Base-by-base conservation (phyloP, 1,139 yeast genomes). In the Debaryomyces coudertii region DNA sequence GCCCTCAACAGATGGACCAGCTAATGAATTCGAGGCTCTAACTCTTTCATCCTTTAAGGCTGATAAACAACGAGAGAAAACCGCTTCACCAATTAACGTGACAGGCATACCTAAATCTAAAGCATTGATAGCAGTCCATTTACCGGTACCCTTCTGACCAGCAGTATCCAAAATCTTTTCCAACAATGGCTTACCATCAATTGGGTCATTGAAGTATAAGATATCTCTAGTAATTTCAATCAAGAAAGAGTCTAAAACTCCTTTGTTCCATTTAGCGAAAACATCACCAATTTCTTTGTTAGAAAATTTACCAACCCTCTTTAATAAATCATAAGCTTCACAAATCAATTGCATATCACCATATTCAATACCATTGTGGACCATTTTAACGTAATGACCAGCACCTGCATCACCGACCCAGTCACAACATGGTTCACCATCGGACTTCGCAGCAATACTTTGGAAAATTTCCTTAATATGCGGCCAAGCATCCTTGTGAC, bases 331-430 rank as follows among this genome's bases (percentile, higher is more conserved):
- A 76, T 93, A 93, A 57, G 97, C 97, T 79, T 93, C 99, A 75
- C 93, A 85, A 69, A 93, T 93, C 81, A 93, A 83, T 79, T 93
- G 99, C 99, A 93, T 93, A 76, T 93, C 99, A 83, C 99, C 99
- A 73, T 93, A 93, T 77, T 93, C 99, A 64, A 93, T 93, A 87
- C 99, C 99, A 71, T 93, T 93, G 83, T 93, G 99, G 60, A 93
- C 98, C 99, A 93, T 93, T 82, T 93, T 93, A 69, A 93, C 98
- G 77, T 87, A 93, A 78, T 93, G 99, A 67, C 99, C 99, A 45
- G 98, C 84, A 73, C 99, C 99, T 49, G 95, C 96, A 62, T 92
- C 96, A 65, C 99, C 99, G 63, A 93, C 97, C 99, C 99, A 93
- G 83, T 93, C 99, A 77, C 99, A 93, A 79, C 99, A 93, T 68